Conservation (phyloP, 192 early-diverging fungal species). For the Pilaira anomala region DNA sequence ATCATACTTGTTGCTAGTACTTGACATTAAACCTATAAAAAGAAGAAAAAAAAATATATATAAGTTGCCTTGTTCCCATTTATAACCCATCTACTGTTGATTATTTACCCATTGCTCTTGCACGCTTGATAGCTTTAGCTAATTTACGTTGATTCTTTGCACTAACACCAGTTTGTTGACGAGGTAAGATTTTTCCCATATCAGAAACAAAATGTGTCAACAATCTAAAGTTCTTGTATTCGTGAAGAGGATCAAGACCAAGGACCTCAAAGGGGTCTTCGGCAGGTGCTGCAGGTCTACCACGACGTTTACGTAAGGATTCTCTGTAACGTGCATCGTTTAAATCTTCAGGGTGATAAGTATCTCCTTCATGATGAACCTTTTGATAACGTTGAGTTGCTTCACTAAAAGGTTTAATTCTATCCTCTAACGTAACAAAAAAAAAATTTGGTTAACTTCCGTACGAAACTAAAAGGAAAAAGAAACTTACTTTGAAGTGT, state of each 20-base stretch:
- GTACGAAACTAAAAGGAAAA: too few relatives aligned
- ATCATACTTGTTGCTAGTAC: conserved; percentile 16
- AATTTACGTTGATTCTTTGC: conserved; percentile 49
- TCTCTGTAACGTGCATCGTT: conserved; percentile 29
- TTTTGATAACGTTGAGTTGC: conserved; percentile 27
- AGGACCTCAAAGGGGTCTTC: conserved; percentile 42
- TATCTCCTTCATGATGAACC: conserved; percentile 23
- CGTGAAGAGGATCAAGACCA: conserved; percentile 40
- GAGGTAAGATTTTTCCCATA: conserved; percentile 47
- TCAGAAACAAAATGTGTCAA: conserved; percentile 45
- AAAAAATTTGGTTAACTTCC: background rate
- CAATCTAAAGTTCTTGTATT: conserved; percentile 47
- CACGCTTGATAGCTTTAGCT: conserved; percentile 44
- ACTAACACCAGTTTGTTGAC: conserved; percentile 37
- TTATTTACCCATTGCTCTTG: conserved; percentile 42
- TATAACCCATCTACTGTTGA: background rate
- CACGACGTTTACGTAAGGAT: conserved; percentile 28
- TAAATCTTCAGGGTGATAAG: conserved; percentile 37
- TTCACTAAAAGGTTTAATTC: conserved; percentile 1
- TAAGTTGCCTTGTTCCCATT: too few relatives aligned
- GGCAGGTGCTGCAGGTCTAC: conserved; percentile 2
- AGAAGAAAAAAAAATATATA: background rate
- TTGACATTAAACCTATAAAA: conserved; percentile 21
- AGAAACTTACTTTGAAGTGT: conserved; percentile 17
- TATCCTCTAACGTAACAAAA: conserved; percentile 17